Base-by-base conservation (phyloP, 768 basidiomycete species). In the Daedaleopsis sinensis region DNA sequence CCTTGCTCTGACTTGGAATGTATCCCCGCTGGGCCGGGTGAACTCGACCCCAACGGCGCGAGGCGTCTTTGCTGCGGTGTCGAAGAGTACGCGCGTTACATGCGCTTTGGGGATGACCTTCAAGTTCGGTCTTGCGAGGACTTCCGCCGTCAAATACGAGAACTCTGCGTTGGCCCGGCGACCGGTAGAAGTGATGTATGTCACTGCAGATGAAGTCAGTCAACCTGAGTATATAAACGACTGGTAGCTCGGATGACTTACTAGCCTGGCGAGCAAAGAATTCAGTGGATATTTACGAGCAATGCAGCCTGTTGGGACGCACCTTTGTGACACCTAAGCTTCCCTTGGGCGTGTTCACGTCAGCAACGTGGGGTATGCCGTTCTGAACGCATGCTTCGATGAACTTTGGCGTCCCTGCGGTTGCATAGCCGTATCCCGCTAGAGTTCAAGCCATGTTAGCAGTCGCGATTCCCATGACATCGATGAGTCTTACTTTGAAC, bases 1-100 rank as follows among this genome's bases (percentile, higher is more conserved):
- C 61, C 74, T 75, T 0, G 86, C 85, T 37, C 65, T 76, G 2
- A 76, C 83, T 18, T 75, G 71, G 67, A 81, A 88, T 19, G 66
- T 74, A 32, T 75, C 70, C 5, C 78, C 79, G 4, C 68, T 65
- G 11, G 70, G 69, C 18, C 75, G 74, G 24, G 80, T 74, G 69
- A 87, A 88, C 61, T 90, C 85, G 47, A 89, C 87, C 1, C 85
- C 88, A 8, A 81, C 73, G 1, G 86, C 88, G 19, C 82, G 81
- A 4, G 78, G 78, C 13, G 36, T 55, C 5, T 71, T 32, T 7
- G 7, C 70, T 69, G 9, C 54, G 43, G 15, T 68, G 72, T 19
- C 82, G 63, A 88, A 85, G 4, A 89, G 55, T 15, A 92, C 71
- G 35, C 78, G 82, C 13, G 85, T 88, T 3, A 83, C 87, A 8